Evolutionary conservation across 176 grass and related monocot species (phyloP), one percentile per base, ranked within the genome.

Genomic region (Carex pumila): DNA sequence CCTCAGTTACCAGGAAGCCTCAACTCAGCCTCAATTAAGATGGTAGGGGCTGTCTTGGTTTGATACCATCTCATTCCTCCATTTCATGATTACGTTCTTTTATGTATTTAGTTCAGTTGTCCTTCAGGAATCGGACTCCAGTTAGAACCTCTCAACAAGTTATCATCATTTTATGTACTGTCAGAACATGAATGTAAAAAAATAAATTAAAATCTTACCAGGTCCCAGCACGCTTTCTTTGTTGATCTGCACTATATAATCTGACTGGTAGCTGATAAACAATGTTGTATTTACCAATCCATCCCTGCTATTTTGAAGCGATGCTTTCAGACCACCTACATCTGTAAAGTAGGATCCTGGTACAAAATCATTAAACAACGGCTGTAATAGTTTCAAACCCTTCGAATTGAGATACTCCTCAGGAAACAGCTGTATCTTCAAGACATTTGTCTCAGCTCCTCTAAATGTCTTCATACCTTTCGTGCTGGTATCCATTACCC

Each of bases 391-490:
- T 81, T 87, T 95, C 89, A 98, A 79, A 81, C 89, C 81, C 59
- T 86, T 81, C 66, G 70, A 84, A 55, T 90, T 90, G 53, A 86
- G 87, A 85, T 98, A 98, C 65, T 86, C 87, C 74, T 95, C 89
- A 85, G 95, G 95, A 86, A 98, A 98, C 78, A 98, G 79, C 57
- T 93, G 92, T 65, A 98, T 93, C 85, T 91, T 98, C 69, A 98
- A 90, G 25, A 98, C 88, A 79, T 93, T 98, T 5, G 88, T 88
- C 61, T 98, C 95, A 39, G 12, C n/a, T 9, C 95, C 95, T 89
- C 95, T 98, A 81, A 91, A 94, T 25, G 95, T 95, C 85, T 91
- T 95, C 11, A 14, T 19, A 55, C 45, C 49, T 43, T 85, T 84
- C 32, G 39, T 49, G 50, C 80, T 94, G 71, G 85, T 64, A 81